A percentile compares a stretch with the other conserved stretches of the same genome.
These are phyloP conservation scores for Phytopythium mirpurense DNA, from an alignment of 352 stramenopile species.

Conservation along the genomic window DNA sequence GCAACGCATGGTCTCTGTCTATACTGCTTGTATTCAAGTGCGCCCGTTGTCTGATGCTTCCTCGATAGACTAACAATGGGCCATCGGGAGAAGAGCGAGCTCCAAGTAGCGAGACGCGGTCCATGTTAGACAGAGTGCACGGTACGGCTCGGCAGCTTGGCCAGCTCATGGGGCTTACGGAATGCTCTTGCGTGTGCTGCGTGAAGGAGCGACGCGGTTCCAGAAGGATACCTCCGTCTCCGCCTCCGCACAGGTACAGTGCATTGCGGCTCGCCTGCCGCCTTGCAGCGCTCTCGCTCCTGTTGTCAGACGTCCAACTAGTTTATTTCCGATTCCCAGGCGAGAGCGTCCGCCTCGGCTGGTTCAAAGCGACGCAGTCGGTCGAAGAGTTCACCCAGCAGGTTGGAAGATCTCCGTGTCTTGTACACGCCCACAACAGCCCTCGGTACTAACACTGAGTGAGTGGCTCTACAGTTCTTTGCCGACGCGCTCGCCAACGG, in stretches of 20 bases:
- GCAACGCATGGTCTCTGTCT: no score
- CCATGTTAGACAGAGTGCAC: no score
- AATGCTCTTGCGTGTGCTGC: background rate
- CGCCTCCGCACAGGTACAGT: conserved; percentile 43
- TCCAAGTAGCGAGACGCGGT: background rate
- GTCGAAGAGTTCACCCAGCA: conserved; percentile 59
- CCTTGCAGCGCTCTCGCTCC: no score
- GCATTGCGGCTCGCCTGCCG: no score
- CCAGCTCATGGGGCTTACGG: no score
- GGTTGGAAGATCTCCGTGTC: conserved; percentile 8
- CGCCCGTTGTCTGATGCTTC: no score
- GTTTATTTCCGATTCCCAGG: conserved; percentile 8
- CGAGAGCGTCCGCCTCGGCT: conserved; percentile 42
- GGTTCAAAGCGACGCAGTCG: conserved; percentile 61
- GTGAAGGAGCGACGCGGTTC: conserved; percentile 15
- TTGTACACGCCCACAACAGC: background rate
- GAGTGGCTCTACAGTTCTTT: conserved; percentile 44
- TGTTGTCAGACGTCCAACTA: no score
- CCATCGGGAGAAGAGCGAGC: background rate
- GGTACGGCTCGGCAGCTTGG: no score
- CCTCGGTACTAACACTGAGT: background rate
- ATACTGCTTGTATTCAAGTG: no score
- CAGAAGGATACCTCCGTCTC: conserved; percentile 43
- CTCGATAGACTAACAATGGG: no score
- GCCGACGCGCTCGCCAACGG: conserved; percentile 34